Conservation (phyloP, 1,284 basidiomycete species). For the Cystobasidiaceae sp. region DNA sequence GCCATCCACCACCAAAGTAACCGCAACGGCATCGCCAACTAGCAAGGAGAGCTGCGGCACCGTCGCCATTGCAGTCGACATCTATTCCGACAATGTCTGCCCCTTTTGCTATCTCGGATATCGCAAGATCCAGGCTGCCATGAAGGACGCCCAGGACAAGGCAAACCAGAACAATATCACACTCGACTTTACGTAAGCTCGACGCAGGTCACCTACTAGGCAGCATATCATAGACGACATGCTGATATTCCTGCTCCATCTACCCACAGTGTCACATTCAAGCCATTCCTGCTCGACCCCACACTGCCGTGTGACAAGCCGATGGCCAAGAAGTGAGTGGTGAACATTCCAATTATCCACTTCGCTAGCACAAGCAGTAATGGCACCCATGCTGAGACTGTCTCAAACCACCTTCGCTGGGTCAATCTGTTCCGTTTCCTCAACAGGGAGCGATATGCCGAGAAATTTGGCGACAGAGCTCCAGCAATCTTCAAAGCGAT, state of each 20-base stretch:
- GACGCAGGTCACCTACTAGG: too few species aligned
- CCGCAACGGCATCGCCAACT: background rate
- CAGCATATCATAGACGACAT: too few species aligned
- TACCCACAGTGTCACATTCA: conserved; percentile 42
- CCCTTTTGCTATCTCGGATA: conserved; percentile 47
- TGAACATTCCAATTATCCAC: too few species aligned
- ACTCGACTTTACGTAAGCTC: conserved; percentile 61
- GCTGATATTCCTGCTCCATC: conserved; percentile 59
- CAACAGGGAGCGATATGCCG: conserved; percentile 19
- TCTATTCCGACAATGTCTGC: conserved; percentile 27
- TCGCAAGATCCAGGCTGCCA: conserved; percentile 62
- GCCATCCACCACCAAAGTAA: background rate
- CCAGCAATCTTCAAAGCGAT: conserved; percentile 31
- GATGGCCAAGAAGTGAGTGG: conserved; percentile 16
- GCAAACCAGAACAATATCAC: conserved; percentile 59
- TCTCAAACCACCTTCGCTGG: background rate
- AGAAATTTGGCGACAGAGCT: conserved; percentile 26
- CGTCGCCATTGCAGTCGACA: conserved; percentile 21
- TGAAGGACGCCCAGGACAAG: too few species aligned
- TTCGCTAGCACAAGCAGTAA: background rate
- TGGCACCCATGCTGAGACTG: background rate
- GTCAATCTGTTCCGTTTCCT: background rate
- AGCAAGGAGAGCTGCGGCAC: conserved; percentile 1
- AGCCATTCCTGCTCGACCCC: conserved; percentile 47
- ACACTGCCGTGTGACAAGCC: conserved; percentile 37